Conservation (phyloP, 192 early-diverging fungal genomes). For the Jimgerdemannia lactiflua region DNA sequence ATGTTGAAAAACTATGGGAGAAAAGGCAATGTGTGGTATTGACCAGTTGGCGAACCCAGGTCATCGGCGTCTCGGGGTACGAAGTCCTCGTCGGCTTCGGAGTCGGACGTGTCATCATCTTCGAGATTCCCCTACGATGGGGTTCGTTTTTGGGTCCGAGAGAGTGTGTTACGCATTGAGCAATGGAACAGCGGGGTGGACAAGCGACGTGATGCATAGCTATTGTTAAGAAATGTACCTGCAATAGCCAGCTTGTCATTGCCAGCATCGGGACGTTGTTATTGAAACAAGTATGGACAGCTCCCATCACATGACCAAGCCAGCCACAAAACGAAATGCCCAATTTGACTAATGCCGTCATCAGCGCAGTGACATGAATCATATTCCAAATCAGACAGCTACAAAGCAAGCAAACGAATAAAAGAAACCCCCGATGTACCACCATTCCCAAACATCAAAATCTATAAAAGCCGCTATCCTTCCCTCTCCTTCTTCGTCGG, state of each 20-base stretch:
- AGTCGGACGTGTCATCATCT: not conserved
- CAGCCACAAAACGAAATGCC: too few species aligned
- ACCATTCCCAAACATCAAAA: too few species aligned
- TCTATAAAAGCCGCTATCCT: not conserved
- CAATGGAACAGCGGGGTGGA: not conserved
- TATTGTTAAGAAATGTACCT: not conserved
- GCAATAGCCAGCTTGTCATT: not conserved
- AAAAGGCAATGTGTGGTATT: not conserved
- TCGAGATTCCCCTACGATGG: not conserved
- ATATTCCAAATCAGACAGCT: too few species aligned
- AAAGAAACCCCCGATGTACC: too few species aligned
- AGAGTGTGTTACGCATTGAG: not conserved
- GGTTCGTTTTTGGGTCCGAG: not conserved
- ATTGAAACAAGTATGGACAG: not conserved
- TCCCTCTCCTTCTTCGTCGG: conserved; percentile 23
- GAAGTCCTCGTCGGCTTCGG: not conserved
- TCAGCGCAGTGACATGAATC: too few species aligned
- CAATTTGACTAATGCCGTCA: too few species aligned
- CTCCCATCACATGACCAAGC: not conserved
- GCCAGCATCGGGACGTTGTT: not conserved
- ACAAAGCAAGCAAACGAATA: too few species aligned
- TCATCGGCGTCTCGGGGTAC: not conserved
- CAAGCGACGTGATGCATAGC: not conserved
- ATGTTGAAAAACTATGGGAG: too few species aligned
- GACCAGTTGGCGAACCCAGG: not conserved